These are phyloP conservation scores for Xylaria sp. DNA, from an alignment of 2,329 filamentous ascomycete genomes.

Conservation along the genomic window DNA sequence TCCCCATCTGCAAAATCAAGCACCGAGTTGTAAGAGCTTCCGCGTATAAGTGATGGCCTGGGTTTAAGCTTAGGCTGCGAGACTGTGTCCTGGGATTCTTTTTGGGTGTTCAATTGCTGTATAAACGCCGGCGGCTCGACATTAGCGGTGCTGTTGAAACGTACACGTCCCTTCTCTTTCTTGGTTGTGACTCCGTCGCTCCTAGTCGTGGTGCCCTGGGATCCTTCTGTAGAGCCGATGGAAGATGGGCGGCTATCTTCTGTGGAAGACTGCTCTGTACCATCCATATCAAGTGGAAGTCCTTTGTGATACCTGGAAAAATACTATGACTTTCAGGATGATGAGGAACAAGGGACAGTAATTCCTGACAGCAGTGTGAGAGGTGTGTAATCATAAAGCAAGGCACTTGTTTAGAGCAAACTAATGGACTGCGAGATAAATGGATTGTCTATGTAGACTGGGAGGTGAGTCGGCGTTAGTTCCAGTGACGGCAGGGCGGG, in stretches of 20 bases:
- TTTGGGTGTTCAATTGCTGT: constrained; percentile 37
- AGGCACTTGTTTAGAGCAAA: constrained; percentile 8
- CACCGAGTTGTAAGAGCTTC: constrained; percentile 55
- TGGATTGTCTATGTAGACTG: constrained; percentile 10
- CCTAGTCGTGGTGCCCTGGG: constrained; percentile 10
- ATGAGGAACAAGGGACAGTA: not conserved
- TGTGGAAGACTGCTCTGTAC: constrained; percentile 9
- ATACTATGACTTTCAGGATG: not conserved
- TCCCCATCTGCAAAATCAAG: constrained; percentile 48
- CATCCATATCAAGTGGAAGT: constrained; percentile 29
- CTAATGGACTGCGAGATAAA: not conserved
- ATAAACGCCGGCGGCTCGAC: constrained; percentile 45
- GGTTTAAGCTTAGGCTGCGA: constrained; percentile 46
- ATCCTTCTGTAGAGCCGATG: constrained; percentile 7
- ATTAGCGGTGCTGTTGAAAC: constrained; percentile 60
- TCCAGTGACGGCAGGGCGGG: not conserved
- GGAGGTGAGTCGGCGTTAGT: not conserved
- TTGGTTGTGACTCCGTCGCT: constrained; percentile 21
- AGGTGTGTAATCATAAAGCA: constrained; percentile 8
- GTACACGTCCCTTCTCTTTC: constrained; percentile 60
- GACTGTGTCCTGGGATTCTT: constrained; percentile 30
- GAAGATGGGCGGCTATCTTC: constrained; percentile 26
- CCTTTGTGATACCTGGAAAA: constrained; percentile 7
- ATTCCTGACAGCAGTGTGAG: constrained; percentile 3
- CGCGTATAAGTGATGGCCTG: constrained; percentile 57